Base-by-base conservation (phyloP, 208 protist genomes). In the Crithidia fasciculata region DNA sequence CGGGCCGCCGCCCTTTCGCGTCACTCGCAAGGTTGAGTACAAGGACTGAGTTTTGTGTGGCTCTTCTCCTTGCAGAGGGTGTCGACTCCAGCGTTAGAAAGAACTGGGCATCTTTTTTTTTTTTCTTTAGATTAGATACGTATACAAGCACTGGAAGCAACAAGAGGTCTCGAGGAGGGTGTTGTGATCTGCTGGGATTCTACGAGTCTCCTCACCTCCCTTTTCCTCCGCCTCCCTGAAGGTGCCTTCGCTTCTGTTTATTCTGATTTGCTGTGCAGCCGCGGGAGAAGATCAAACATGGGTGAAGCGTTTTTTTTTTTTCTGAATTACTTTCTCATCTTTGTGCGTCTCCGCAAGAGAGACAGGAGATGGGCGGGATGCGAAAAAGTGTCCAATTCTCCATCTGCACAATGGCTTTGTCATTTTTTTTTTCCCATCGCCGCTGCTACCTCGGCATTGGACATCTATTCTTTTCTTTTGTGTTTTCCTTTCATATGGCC, bases 1-100 rank as follows among this genome's bases (percentile, higher is more conserved):
- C 10, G 63, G 54, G 4, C 65, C 72, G 10, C 89, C 89, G 16
- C 79, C 78, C 8, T 94, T 94, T 77, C 86, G 81, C 50, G 84
- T 94, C 4, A 65, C 72, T 44, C 84, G 83, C 16, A 86, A 88
- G 55, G 54, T 81, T 5, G 28, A 70, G 18, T 57, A 76, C 45
- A 63, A 63, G 12, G 69, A 82, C 54, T 62, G 64, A 58, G 55
- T 36, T 54, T 56, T 69, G 66, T 65, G 28, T 59, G 49, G n/a
- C 54, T 58, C 5, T 10, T 18, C 18, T 55, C 6, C 7, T 9
- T 10, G 7, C 12, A 55, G 12, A 10, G 50, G 15, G 50, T 18
- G 57, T 40, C 9, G 5, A 1, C 28, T 28, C 28, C 28, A 28
- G 28, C 28, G 28, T 28, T 28, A 1, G 28, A 28, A 28, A 28